A percentile compares a stretch with the other conserved stretches of the same genome.
phyloP scores from a whole-genome alignment of 352 stramenopile genomes.

The Nannochloropsis limnetica region DNA sequence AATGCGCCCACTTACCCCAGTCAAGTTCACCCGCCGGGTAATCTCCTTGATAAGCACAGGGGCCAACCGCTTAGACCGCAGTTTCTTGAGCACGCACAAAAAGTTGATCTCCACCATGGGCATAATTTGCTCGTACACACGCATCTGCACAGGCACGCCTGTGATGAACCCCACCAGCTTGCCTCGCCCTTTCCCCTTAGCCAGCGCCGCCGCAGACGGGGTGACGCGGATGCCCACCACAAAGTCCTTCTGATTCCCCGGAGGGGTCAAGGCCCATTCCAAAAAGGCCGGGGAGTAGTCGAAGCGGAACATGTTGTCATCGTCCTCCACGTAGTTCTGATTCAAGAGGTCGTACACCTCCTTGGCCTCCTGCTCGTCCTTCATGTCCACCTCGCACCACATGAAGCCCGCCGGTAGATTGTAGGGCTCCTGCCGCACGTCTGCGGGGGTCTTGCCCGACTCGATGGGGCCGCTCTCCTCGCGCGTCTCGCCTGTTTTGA shows the following conservation, averaged over 20 bases:
- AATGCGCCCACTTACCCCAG: slow-evolving; percentile 57
- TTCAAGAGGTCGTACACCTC: slow-evolving; percentile 93
- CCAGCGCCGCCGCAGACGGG: slow-evolving; percentile 1
- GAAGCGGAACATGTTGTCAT: slow-evolving; percentile 90
- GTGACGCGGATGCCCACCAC: slow-evolving; percentile 22
- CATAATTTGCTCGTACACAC: slow-evolving; percentile 53
- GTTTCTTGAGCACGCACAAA: slow-evolving; percentile 97
- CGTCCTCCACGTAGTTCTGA: slow-evolving; percentile 98
- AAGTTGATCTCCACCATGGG: slow-evolving; percentile 94
- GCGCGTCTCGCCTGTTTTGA: slow-evolving; percentile 38
- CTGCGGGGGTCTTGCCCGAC: slow-evolving; percentile 66
- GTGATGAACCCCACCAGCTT: slow-evolving; percentile 96
- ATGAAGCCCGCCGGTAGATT: slow-evolving; percentile 87
- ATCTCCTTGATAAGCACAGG: slow-evolving; percentile 99
- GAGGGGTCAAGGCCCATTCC: slow-evolving; percentile 78
- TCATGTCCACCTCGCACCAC: slow-evolving; percentile 81
- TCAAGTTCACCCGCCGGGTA: slow-evolving; percentile 91
- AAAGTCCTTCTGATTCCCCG: slow-evolving; percentile 51
- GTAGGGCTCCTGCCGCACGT: slow-evolving; percentile 83
- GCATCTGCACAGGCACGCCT: slow-evolving; percentile 70
- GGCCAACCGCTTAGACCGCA: slow-evolving; percentile 85
- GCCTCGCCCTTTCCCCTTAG: slow-evolving; percentile 6
- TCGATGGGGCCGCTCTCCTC: slow-evolving; percentile 80
- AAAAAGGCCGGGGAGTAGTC: slow-evolving; percentile 69
- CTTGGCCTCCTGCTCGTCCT: slow-evolving; percentile 60